These are phyloP conservation scores for Penicillium sclerotigenum DNA, from an alignment of 2,329 filamentous ascomycete species.

Conservation along the genomic window DNA sequence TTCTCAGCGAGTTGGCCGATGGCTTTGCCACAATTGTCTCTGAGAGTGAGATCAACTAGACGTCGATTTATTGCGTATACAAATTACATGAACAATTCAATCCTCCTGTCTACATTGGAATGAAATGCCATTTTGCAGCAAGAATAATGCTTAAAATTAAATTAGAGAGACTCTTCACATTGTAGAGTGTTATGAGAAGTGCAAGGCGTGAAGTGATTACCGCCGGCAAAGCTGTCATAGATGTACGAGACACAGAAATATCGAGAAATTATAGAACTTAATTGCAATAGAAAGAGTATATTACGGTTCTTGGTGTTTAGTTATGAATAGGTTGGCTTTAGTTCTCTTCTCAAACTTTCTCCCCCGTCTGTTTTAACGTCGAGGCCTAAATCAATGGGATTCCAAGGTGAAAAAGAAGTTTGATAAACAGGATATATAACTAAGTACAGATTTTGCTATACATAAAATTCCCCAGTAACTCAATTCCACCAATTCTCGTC, in stretches of 20 bases:
- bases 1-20: conserved; percentile 60
- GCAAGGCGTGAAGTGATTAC: background rate
- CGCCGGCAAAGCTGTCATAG: background rate
- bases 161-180: background rate
- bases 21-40: conserved; percentile 60
- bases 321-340: background rate
- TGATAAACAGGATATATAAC: background rate
- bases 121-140: too few relatives aligned
- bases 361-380: background rate
- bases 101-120: background rate
- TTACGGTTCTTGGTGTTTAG: background rate
- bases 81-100: background rate
- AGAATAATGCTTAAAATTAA: background rate
- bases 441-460: background rate
- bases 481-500: background rate
- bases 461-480: background rate
- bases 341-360: background rate
- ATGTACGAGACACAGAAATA: too few relatives aligned
- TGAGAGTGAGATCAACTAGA: conserved; percentile 17
- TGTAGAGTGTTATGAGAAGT: background rate
- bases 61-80: too few relatives aligned
- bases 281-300: background rate
- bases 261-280: too few relatives aligned
- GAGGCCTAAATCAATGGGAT: background rate
- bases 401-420: background rate